Percentiles rank a stretch among this genome's conserved stretches.
Conservation (phyloP, 495 filamentous ascomycete genomes). For the Opeltia flavorubescens region DNA sequence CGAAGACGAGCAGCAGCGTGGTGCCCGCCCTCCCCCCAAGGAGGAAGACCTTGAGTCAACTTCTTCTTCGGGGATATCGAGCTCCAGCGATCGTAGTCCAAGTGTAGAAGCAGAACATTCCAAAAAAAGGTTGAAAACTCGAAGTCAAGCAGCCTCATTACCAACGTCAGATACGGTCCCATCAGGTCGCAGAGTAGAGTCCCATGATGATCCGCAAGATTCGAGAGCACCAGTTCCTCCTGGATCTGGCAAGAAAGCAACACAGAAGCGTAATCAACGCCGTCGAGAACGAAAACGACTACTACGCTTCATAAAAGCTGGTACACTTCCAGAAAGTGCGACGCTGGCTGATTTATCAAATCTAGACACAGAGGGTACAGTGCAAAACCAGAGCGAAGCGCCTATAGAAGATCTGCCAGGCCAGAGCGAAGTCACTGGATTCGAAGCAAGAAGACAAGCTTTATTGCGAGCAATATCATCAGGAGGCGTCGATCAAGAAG, state of each 20-base stretch:
- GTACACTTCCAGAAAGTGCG: slow-evolving; percentile 32
- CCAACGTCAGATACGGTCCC: no score
- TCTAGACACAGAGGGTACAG: slow-evolving; percentile 22
- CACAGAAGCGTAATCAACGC: slow-evolving; percentile 40
- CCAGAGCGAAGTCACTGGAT: slow-evolving; percentile 18
- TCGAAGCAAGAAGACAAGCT: slow-evolving; percentile 36
- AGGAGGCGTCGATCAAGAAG: slow-evolving; percentile 23
- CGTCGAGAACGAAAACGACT: slow-evolving; percentile 33
- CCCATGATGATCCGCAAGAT: slow-evolving; percentile 13
- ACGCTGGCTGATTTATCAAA: slow-evolving; percentile 32
- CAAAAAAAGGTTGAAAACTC: not conserved
- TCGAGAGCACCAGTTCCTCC: slow-evolving; percentile 7
- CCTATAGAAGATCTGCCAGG: slow-evolving; percentile 9
- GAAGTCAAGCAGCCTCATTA: not conserved
- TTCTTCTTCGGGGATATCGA: slow-evolving; percentile 5
- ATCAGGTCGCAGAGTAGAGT: not conserved
- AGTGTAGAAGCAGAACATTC: not conserved
- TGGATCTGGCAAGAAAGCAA: slow-evolving; percentile 29
- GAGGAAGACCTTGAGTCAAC: not conserved
- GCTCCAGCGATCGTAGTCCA: slow-evolving; percentile 1
- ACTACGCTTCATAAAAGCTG: slow-evolving; percentile 33
- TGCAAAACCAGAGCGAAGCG: slow-evolving; percentile 17
- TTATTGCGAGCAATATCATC: slow-evolving; percentile 35
- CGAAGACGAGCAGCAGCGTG: slow-evolving; percentile 19
- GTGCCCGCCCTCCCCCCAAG: not conserved